Conservation (phyloP, 1,284 basidiomycete genomes). For the Melanopsichium pennsylvanicum region DNA sequence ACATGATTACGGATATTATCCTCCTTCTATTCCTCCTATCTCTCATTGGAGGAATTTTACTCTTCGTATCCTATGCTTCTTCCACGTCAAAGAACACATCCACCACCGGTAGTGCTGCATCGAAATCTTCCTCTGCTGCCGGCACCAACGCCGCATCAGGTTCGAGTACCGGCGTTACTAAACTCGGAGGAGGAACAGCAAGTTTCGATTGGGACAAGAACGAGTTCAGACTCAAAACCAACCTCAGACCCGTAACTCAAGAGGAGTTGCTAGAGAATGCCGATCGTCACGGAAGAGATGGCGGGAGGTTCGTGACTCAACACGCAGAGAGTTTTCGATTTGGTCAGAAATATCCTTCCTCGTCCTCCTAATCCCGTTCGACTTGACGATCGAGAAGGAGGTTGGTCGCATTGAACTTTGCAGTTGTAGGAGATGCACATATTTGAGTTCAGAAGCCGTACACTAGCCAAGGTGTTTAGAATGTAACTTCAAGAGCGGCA, state of each 20-base stretch:
- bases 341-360: conserved; percentile 1
- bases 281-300: not conserved
- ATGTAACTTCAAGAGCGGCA: no score
- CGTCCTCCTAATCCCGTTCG: no score
- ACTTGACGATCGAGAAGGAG: no score
- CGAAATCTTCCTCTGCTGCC: not conserved
- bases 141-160: not conserved
- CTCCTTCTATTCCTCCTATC: not conserved
- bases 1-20: conserved; percentile 17
- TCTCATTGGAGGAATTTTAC: conserved; percentile 1
- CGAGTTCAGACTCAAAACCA: conserved; percentile 13
- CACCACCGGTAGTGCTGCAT: not conserved
- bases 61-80: not conserved
- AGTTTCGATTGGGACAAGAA: conserved; percentile 11
- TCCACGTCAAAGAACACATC: no score
- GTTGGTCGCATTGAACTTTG: no score
- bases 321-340: conserved; percentile 17
- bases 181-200: not conserved
- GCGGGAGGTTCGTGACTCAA: conserved; percentile 2
- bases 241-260: conserved; percentile 11
- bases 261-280: conserved; percentile 15
- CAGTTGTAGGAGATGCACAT: no score
- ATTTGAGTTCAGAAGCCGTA: no score
- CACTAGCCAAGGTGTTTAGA: no score
- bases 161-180: not conserved